These are phyloP conservation scores for Acanthamoeba royreba DNA, from an alignment of 208 protist species.

Conservation along the genomic window DNA sequence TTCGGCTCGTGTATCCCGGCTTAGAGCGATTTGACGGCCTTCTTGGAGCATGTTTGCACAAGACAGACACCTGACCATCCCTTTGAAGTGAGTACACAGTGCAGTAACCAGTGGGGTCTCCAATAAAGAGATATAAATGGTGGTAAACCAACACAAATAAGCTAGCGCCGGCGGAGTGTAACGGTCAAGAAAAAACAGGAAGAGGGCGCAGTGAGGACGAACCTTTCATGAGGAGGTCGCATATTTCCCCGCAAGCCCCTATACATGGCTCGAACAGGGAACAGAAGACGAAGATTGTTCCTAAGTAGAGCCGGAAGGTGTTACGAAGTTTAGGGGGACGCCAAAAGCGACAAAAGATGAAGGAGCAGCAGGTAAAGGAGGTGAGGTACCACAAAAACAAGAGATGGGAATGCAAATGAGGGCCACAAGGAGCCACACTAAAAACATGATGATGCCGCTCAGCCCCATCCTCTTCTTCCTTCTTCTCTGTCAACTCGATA, in stretches of 20 bases:
- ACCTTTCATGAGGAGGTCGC: neutral
- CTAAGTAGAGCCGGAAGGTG: too few relatives aligned
- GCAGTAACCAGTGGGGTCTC: neutral
- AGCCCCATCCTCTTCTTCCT: neutral
- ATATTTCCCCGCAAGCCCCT: neutral
- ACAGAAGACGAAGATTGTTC: neutral
- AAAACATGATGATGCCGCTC: neutral
- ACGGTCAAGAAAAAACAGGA: neutral
- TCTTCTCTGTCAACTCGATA: too few relatives aligned
- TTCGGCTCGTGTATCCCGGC: neutral
- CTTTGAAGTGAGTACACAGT: neutral
- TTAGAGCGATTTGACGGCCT: neutral
- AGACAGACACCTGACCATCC: neutral
- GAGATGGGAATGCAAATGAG: constrained; percentile 2
- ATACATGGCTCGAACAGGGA: neutral
- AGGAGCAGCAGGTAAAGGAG: too few relatives aligned
- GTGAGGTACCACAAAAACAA: neutral
- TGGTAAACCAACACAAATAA: neutral
- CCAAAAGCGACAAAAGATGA: too few relatives aligned
- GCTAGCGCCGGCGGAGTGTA: neutral
- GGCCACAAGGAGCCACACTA: neutral
- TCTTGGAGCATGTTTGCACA: neutral
- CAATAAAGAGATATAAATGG: neutral
- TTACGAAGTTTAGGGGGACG: too few relatives aligned
- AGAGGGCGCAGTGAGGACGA: neutral